These are phyloP conservation scores for Pelargonium fulgidum DNA, from an alignment of 441 rosid species.

Conservation along the genomic window DNA sequence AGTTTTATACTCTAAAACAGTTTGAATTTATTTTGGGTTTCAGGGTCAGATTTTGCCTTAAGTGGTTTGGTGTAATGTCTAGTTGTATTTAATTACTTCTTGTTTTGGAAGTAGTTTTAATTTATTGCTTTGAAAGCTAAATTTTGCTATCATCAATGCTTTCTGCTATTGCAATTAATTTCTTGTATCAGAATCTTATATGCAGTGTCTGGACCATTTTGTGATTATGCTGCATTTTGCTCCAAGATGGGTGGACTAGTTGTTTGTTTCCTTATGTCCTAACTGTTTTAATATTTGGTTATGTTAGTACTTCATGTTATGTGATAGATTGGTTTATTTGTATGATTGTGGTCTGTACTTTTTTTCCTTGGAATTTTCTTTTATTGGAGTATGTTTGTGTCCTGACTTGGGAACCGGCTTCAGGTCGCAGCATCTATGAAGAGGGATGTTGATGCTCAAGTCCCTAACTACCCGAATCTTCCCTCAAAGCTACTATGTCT, in stretches of 20 bases:
- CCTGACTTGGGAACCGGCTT: conserved; percentile 14
- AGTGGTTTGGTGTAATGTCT: background rate
- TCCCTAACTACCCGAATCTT: conserved; percentile 86
- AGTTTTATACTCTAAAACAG: no score
- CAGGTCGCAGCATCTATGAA: conserved; percentile 96
- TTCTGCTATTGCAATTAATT: background rate
- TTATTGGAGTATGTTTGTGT: conserved; percentile 6
- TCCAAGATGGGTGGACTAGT: no score
- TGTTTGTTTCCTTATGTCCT: no score
- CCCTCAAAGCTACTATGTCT: conserved; percentile 75
- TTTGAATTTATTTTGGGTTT: no score
- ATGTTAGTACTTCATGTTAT: background rate
- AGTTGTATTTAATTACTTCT: background rate
- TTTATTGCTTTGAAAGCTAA: background rate
- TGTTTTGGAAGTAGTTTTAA: background rate
- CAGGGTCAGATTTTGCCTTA: no score
- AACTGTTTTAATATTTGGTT: background rate
- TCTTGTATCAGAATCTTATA: background rate
- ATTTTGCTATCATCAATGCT: background rate
- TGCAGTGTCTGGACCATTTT: no score
- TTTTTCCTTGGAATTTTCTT: background rate
- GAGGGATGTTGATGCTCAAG: conserved; percentile 63
- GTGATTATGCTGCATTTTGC: no score
- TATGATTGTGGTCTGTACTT: background rate
- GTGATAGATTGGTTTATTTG: background rate